Percentiles rank a stretch among this genome's conserved stretches.
Evolutionary conservation across 805 yeast species (phyloP).

Genomic region (Lipomyces chichibuensis): DNA sequence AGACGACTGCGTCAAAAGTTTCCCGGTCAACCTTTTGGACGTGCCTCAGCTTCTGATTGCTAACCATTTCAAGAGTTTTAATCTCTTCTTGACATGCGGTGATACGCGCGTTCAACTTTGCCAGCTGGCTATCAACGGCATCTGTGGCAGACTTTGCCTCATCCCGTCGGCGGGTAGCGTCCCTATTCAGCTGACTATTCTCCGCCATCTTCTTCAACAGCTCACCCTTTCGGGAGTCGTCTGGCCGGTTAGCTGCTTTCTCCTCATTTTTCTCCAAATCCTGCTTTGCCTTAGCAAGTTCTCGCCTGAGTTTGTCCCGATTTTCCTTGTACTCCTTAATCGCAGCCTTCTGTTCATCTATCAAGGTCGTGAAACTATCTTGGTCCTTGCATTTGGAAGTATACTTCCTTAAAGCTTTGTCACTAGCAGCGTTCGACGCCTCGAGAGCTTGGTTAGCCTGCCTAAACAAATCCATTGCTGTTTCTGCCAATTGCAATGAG

Average conservation of each 20-base stretch:
- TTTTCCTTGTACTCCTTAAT: slow-evolving; percentile 3
- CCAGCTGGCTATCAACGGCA: neutral
- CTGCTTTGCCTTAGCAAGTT: slow-evolving; percentile 6
- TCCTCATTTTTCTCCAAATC: slow-evolving; percentile 10
- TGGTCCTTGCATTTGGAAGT: neutral
- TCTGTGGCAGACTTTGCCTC: neutral
- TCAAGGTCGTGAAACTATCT: slow-evolving; percentile 12
- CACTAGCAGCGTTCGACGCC: slow-evolving; percentile 40
- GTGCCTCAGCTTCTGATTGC: slow-evolving; percentile 10
- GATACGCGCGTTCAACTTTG: neutral
- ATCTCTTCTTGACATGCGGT: neutral
- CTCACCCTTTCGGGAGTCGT: slow-evolving; percentile 4
- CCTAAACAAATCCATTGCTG: slow-evolving; percentile 43
- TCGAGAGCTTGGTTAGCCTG: slow-evolving; percentile 46
- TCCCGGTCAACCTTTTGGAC: slow-evolving; percentile 38
- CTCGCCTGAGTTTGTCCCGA: slow-evolving; percentile 48
- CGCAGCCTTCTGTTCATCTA: slow-evolving; percentile 8
- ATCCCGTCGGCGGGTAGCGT: neutral
- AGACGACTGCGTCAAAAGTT: slow-evolving; percentile 49
- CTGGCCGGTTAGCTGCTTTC: neutral
- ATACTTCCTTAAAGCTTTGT: slow-evolving; percentile 37
- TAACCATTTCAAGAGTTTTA: neutral
- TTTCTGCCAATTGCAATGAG: slow-evolving; percentile 45
- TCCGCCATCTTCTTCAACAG: neutral
- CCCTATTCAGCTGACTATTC: neutral